Conservation (phyloP, 208 protist species). For the Trypanosoma conorhini region DNA sequence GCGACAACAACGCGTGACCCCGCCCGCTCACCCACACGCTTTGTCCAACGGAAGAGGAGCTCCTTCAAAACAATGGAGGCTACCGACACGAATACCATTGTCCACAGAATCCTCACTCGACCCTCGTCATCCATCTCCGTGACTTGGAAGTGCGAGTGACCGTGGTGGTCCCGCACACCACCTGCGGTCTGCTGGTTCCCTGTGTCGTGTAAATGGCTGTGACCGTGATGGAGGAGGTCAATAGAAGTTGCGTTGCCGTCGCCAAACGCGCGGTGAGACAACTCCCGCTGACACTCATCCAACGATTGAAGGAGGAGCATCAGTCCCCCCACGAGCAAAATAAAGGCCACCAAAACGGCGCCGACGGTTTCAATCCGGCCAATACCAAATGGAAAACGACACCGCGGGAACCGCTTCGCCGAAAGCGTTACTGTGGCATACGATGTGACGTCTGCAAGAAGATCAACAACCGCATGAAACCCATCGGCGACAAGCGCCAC, state of each 20-base stretch:
- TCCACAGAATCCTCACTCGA: slow-evolving; percentile 67
- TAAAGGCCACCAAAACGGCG: slow-evolving; percentile 71
- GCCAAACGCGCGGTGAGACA: not conserved
- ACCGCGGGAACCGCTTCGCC: slow-evolving; percentile 62
- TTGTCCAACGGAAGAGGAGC: slow-evolving; percentile 80
- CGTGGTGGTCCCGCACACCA: slow-evolving; percentile 32
- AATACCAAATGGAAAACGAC: slow-evolving; percentile 84
- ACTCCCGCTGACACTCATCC: slow-evolving; percentile 43
- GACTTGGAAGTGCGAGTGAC: slow-evolving; percentile 83
- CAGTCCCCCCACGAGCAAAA: slow-evolving; percentile 78
- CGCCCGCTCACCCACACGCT: slow-evolving; percentile 64
- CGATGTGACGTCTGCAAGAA: slow-evolving; percentile 80
- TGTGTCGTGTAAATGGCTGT: slow-evolving; percentile 17
- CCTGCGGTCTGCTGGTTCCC: slow-evolving; percentile 17
- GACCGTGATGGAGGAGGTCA: slow-evolving; percentile 15
- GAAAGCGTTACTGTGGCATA: slow-evolving; percentile 72
- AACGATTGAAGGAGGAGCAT: slow-evolving; percentile 71
- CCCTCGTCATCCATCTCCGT: slow-evolving; percentile 54
- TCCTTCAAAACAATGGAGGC: slow-evolving; percentile 80
- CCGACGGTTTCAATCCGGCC: slow-evolving; percentile 83
- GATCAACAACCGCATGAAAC: slow-evolving; percentile 84
- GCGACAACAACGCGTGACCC: slow-evolving; percentile 85
- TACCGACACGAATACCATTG: slow-evolving; percentile 76
- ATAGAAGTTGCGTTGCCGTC: not conserved
- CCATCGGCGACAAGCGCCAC: slow-evolving; percentile 88